Evolutionary conservation across 2,329 filamentous ascomycete genomes (phyloP).

Genomic region (Phaeoacremonium minimum): DNA sequence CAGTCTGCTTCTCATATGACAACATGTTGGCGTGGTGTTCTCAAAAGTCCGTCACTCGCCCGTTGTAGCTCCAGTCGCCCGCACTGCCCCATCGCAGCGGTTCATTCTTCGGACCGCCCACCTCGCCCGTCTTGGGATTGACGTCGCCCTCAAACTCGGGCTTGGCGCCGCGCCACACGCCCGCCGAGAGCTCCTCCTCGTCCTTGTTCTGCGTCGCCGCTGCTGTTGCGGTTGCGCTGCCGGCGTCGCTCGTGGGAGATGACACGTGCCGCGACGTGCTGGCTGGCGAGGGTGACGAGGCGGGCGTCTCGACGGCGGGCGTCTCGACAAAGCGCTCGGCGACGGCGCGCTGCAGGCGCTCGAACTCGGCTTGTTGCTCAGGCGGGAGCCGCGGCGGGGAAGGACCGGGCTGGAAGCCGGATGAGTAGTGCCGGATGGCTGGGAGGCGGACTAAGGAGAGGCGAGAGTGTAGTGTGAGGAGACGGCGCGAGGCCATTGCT

Average conservation of each 20-base stretch:
- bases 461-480: background rate
- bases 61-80: slow-evolving; percentile 90
- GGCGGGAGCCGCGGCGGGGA: slow-evolving; percentile 82
- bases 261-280: slow-evolving; percentile 20
- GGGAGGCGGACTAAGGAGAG: background rate
- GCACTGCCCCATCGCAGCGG: slow-evolving; percentile 77
- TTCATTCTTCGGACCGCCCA: slow-evolving; percentile 96
- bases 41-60: slow-evolving; percentile 84
- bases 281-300: slow-evolving; percentile 13
- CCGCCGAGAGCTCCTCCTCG: slow-evolving; percentile 51
- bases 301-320: slow-evolving; percentile 11
- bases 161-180: slow-evolving; percentile 70
- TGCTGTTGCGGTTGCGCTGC: slow-evolving; percentile 12
- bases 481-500: too few relatives aligned
- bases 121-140: slow-evolving; percentile 92
- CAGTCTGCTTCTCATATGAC: too few relatives aligned
- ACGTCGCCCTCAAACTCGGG: slow-evolving; percentile 91
- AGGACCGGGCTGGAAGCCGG: slow-evolving; percentile 50
- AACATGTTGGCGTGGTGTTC: too few relatives aligned
- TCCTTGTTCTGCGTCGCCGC: slow-evolving; percentile 26
- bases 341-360: slow-evolving; percentile 70
- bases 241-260: slow-evolving; percentile 13
- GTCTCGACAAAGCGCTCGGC: slow-evolving; percentile 37
- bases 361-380: slow-evolving; percentile 86
- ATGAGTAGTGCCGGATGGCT: slow-evolving; percentile 24